Evolutionary conservation across 73 alveolate genomes (phyloP), one percentile per base, ranked within the genome.

Genomic region (Paramecium sexaurelia): DNA sequence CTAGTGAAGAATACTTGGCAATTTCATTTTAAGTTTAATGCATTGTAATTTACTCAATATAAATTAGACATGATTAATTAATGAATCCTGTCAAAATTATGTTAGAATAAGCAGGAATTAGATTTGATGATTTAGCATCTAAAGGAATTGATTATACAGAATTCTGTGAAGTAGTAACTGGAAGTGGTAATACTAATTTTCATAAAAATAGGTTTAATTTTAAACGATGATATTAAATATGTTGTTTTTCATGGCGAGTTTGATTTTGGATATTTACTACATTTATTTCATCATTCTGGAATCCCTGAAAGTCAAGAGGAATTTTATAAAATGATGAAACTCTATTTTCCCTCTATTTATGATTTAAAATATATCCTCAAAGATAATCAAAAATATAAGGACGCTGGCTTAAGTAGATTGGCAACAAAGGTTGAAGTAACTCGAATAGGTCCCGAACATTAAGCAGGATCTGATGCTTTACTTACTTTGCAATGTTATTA

Each of bases 381-480:
- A 17, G 90, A 78, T 9, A 78, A 78, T 78, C 75, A 56, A 29
- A 78, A 78, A 78, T 78, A 41, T 19, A 78, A 78, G 29, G 90
- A 78, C 24, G 27, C 55, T 19, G 90, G 90, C 8, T 43, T 78
- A 24, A 78, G 73, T 78, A 78, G 55, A 78, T 41, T 78, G 5
- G 90, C 90, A 5, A 29, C 26, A 13, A 78, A 78, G 7, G 19
- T 78, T 24, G 90, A 78, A 29, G 43, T 43, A 7, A 33, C 29
- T 78, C 68, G 90, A 19, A 78, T 78, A 11, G 90, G 90, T 22
- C 68, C 68, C 6, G 90, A 78, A 45, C 90, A 78, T 78, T 41
- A 41, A 78, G 90, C 90, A 29, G 90, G 90, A 41, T 41, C 75
- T 13, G 90, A 78, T 78, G 90, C 90, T 24, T 20, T 78, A 19